phyloP scores from a whole-genome alignment of 2,329 filamentous ascomycete genomes.

The Cucurbitaria berberidis region DNA sequence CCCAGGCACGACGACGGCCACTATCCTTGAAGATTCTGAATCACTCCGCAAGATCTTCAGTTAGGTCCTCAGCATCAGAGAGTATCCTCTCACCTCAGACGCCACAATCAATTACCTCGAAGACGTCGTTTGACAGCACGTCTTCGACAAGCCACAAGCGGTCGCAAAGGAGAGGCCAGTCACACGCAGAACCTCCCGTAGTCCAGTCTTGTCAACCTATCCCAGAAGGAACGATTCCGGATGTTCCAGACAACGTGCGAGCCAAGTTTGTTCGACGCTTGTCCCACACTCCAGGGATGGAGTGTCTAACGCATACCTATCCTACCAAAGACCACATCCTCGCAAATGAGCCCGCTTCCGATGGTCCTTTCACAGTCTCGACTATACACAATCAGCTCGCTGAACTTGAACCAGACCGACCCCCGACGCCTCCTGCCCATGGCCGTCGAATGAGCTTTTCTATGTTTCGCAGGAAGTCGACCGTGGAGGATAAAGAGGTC shows the following conservation, averaged over 20 bases:
- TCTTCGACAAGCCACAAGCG: constrained; percentile 28
- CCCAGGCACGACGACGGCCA: constrained; percentile 6
- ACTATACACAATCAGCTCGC: constrained; percentile 18
- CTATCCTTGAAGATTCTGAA: constrained; percentile 18
- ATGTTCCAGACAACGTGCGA: constrained; percentile 43
- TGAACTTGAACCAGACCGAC: constrained; percentile 31
- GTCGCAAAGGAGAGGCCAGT: constrained; percentile 41
- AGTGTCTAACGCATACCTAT: constrained; percentile 46
- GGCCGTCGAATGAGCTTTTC: constrained; percentile 36
- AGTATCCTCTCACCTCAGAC: constrained; percentile 24
- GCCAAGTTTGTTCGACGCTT: constrained; percentile 46
- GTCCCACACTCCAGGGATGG: constrained; percentile 43
- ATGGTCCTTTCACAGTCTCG: constrained; percentile 5
- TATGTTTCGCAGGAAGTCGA: constrained; percentile 39
- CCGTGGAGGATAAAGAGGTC: constrained; percentile 28
- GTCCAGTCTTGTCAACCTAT: constrained; percentile 42
- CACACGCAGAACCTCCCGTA: constrained; percentile 32
- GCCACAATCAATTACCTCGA: constrained; percentile 29
- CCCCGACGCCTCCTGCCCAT: constrained; percentile 29
- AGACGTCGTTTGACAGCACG: constrained; percentile 26
- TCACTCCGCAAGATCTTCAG: constrained; percentile 10
- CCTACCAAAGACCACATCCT: constrained; percentile 37
- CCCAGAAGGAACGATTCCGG: constrained; percentile 39
- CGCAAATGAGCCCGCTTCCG: constrained; percentile 8
- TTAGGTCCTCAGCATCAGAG: constrained; percentile 14